Evolutionary conservation across 306 rosid species (phyloP).

Genomic region (Urtica urens): DNA sequence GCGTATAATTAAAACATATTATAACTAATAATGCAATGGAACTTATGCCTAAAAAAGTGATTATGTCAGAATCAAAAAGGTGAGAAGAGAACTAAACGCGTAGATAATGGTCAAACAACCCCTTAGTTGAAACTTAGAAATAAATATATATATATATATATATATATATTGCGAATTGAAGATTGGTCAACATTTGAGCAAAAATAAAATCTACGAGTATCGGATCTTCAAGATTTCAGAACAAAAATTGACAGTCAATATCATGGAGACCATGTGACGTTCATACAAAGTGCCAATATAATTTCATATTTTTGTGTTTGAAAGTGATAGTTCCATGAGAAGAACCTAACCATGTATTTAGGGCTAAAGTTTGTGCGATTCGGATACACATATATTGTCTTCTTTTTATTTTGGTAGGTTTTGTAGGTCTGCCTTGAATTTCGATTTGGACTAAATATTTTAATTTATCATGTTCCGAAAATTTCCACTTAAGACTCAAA

Average conservation of each 20-base stretch:
- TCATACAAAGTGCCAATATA: neutral
- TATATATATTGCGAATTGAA: neutral
- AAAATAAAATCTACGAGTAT: neutral
- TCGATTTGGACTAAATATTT: neutral
- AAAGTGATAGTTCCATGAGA: neutral
- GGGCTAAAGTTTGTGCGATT: slow-evolving; percentile 1
- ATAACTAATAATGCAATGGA: slow-evolving; percentile 4
- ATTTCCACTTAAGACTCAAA: neutral
- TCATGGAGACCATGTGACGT: slow-evolving; percentile 2
- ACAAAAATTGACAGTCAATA: slow-evolving; percentile 3
- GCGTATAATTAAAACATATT: neutral
- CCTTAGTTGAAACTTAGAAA: neutral
- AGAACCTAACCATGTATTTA: slow-evolving; percentile 2
- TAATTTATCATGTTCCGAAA: neutral
- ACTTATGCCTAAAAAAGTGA: neutral
- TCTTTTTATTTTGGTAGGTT: slow-evolving; percentile 1
- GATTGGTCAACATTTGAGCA: neutral
- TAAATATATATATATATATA: neutral
- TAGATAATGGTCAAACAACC: neutral
- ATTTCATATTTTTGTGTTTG: too few relatives aligned
- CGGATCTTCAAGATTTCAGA: neutral
- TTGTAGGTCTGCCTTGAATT: slow-evolving; percentile 11
- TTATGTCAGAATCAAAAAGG: slow-evolving; percentile 8
- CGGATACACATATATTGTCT: neutral
- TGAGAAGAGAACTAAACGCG: neutral